Evolutionary conservation across 305 asterid species (phyloP).

Genomic region (Salvia sclarea): DNA sequence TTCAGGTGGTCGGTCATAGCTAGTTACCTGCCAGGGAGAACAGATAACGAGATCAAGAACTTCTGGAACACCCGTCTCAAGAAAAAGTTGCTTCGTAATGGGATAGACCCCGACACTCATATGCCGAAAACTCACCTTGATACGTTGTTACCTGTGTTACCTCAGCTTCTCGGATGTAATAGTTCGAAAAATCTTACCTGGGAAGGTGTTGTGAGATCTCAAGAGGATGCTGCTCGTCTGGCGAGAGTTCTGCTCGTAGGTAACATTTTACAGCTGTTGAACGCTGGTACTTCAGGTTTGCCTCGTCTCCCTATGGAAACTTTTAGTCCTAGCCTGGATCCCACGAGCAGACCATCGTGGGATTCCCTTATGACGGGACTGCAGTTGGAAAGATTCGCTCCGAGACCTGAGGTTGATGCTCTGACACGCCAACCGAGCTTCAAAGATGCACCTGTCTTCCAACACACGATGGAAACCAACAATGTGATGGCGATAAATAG

Average conservation of each 20-base stretch:
- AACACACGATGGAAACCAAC: conserved; percentile 16
- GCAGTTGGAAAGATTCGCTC: conserved; percentile 5
- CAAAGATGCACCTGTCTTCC: conserved; percentile 7
- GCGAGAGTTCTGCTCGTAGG: conserved; percentile 31
- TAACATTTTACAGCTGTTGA: conserved; percentile 34
- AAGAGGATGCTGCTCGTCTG: conserved; percentile 27
- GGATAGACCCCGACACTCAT: conserved; percentile 48
- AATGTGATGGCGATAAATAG: conserved; percentile 9
- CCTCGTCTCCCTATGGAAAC: conserved; percentile 27
- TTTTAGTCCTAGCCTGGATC: not conserved
- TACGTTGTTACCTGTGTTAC: conserved; percentile 23
- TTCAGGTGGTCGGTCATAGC: conserved; percentile 53
- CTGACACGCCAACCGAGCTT: not conserved
- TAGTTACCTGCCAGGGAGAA: conserved; percentile 42
- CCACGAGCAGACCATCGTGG: not conserved
- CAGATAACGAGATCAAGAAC: conserved; percentile 52
- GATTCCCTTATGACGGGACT: not conserved
- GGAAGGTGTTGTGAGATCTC: conserved; percentile 27
- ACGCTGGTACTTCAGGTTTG: not conserved
- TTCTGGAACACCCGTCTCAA: conserved; percentile 47
- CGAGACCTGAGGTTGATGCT: conserved; percentile 5
- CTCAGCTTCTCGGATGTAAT: conserved; percentile 19
- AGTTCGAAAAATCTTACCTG: conserved; percentile 18
- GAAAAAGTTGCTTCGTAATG: conserved; percentile 37
- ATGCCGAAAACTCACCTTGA: conserved; percentile 33